These are phyloP conservation scores for Pseudopediastrum boryanum DNA, from an alignment of 139 green algal genomes.

Conservation along the genomic window DNA sequence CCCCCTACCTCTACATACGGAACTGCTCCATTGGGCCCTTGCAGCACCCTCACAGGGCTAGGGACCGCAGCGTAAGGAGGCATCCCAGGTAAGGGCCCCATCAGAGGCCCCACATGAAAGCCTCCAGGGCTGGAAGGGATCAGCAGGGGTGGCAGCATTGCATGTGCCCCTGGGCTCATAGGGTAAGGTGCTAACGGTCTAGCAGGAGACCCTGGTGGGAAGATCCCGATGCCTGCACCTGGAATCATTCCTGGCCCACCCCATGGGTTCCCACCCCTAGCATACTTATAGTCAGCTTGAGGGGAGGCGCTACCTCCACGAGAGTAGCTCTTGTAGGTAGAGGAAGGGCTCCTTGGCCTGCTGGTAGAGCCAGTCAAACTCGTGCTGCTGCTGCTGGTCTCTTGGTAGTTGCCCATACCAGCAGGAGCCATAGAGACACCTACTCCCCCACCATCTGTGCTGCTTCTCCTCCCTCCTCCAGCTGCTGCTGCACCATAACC, in stretches of 20 bases:
- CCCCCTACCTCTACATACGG: conserved; percentile 33
- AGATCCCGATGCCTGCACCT: background rate
- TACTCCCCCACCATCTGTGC: too few species aligned
- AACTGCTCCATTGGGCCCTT: background rate
- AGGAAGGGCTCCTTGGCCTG: background rate
- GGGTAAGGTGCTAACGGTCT: too few species aligned
- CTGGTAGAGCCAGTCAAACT: background rate
- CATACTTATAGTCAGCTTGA: background rate
- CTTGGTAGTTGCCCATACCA: conserved; percentile 2
- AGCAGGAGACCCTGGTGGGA: too few species aligned
- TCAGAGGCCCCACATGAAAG: background rate
- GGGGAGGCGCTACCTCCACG: background rate
- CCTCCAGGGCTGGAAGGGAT: conserved; percentile 19
- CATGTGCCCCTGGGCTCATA: background rate
- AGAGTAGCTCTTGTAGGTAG: background rate
- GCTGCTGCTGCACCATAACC: background rate
- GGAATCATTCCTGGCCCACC: background rate
- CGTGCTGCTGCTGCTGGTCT: background rate
- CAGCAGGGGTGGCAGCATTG: background rate
- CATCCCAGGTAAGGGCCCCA: conserved; percentile 9
- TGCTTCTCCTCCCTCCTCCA: background rate
- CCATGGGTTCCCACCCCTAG: background rate
- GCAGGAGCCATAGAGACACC: background rate
- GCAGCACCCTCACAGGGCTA: conserved; percentile 23
- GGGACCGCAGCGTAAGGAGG: conserved; percentile 3